Evolutionary conservation across 176 grass and related monocot genomes (phyloP).

Genomic region (Tillandsia leiboldiana): DNA sequence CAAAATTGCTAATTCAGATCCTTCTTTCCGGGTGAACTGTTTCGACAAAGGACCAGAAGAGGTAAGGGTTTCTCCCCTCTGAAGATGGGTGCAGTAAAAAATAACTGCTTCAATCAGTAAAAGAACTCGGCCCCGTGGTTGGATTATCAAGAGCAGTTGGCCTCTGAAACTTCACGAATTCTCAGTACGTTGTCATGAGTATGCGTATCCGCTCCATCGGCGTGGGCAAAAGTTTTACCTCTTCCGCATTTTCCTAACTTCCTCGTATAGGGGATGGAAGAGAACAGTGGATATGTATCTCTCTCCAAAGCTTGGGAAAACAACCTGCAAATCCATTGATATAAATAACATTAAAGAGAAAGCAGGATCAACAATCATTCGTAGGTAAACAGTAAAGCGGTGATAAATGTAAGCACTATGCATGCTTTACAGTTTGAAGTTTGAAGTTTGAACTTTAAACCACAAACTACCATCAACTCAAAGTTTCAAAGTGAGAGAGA

Average conservation of each 20-base stretch:
- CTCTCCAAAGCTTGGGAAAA: conserved; percentile 95
- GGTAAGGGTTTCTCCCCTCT: neutral
- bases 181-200: neutral
- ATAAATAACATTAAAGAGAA: conserved; percentile 6
- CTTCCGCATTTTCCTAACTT: conserved; percentile 60
- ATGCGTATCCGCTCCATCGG: neutral
- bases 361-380: conserved; percentile 1
- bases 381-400: neutral
- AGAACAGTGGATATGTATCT: conserved; percentile 72
- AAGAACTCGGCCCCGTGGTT: neutral
- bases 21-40: neutral
- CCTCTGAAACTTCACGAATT: neutral
- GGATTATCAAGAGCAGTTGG: neutral
- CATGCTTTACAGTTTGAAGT: too few relatives aligned
- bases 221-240: conserved; percentile 12
- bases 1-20: neutral
- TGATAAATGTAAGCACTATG: neutral
- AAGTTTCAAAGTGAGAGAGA: too few relatives aligned
- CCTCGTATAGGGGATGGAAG: conserved; percentile 70
- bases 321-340: conserved; percentile 43
- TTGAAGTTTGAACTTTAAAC: too few relatives aligned
- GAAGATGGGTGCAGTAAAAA: neutral
- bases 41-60: neutral
- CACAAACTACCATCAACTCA: too few relatives aligned
- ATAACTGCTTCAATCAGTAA: neutral